These are phyloP conservation scores for Hortiboletus flavorubellus DNA, from an alignment of 768 basidiomycete species.

Conservation along the genomic window DNA sequence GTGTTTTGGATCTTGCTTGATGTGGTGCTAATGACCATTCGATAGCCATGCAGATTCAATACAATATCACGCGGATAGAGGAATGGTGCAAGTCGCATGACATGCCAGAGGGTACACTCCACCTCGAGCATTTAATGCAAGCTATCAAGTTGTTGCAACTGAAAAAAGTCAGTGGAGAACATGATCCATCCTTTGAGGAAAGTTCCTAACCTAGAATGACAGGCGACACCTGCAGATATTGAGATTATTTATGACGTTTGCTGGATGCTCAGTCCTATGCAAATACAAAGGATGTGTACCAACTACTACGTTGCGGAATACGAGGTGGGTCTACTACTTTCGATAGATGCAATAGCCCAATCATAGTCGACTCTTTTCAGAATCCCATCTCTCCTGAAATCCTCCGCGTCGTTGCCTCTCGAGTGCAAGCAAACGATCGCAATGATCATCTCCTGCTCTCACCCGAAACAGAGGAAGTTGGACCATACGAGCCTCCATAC, in stretches of 20 bases:
- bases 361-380: slow-evolving; percentile 36
- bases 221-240: slow-evolving; percentile 93
- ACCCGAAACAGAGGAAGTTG: slow-evolving; percentile 96
- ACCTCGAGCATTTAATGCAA: slow-evolving; percentile 99
- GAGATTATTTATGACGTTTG: slow-evolving; percentile 99
- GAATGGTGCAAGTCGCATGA: slow-evolving; percentile 99
- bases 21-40: background rate
- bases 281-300: slow-evolving; percentile 98
- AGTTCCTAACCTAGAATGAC: slow-evolving; percentile 6
- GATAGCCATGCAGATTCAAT: slow-evolving; percentile 99
- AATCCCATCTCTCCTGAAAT: slow-evolving; percentile 98
- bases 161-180: slow-evolving; percentile 71
- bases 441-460: slow-evolving; percentile 95
- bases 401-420: slow-evolving; percentile 90
- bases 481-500: slow-evolving; percentile 89
- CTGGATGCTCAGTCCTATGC: slow-evolving; percentile 99
- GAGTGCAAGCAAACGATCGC: slow-evolving; percentile 94
- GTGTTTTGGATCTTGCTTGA: background rate
- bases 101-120: slow-evolving; percentile 97
- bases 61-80: slow-evolving; percentile 95
- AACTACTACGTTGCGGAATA: slow-evolving; percentile 99
- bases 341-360: background rate
- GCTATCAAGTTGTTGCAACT: slow-evolving; percentile 96
- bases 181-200: background rate
- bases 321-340: slow-evolving; percentile 56